Conservation (phyloP, 331 rosid species). For the Pyrus hybrid region DNA sequence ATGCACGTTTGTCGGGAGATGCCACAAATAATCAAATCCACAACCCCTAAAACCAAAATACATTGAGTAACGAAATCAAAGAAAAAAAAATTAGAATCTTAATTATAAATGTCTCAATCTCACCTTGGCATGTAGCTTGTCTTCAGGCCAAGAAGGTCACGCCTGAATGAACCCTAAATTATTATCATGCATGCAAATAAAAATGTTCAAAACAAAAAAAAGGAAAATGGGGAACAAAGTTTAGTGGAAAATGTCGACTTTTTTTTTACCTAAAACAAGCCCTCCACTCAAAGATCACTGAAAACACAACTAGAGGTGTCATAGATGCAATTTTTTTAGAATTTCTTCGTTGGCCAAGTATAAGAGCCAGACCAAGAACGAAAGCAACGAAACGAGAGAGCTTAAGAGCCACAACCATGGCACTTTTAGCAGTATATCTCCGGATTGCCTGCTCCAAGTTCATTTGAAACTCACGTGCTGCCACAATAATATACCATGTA, state of each 20-base stretch:
- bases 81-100: too few species aligned
- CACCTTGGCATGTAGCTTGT: too few species aligned
- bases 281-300: constrained; percentile 66
- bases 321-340: constrained; percentile 56
- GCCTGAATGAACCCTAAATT: constrained; percentile 24
- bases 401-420: constrained; percentile 59
- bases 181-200: neutral
- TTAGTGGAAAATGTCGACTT: too few species aligned
- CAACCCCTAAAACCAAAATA: constrained; percentile 31
- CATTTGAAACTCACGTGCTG: constrained; percentile 89
- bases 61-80: too few species aligned
- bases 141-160: constrained; percentile 18
- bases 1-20: too few species aligned
- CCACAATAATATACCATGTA: neutral
- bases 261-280: constrained; percentile 59
- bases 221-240: too few species aligned
- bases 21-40: neutral
- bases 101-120: too few species aligned
- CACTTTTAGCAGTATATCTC: constrained; percentile 43
- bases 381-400: constrained; percentile 53
- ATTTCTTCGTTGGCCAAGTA: constrained; percentile 37
- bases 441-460: constrained; percentile 66
- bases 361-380: constrained; percentile 35
- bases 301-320: constrained; percentile 56
- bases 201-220: too few species aligned